Evolutionary conservation across 2,329 filamentous ascomycete genomes (phyloP), one percentile per base, ranked within the genome.

Genomic region (Penicillium sp.): DNA sequence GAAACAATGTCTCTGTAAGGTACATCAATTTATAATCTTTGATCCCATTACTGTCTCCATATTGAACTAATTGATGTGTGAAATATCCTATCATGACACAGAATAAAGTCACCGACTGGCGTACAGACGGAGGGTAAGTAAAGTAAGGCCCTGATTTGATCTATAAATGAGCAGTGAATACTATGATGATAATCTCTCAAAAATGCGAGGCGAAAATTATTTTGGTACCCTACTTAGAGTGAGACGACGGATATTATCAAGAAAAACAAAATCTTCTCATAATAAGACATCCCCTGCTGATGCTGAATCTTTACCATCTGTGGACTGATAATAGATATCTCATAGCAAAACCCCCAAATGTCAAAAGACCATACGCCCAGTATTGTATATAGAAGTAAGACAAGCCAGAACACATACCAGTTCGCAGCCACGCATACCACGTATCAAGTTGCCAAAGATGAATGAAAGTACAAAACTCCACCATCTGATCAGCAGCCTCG

Each of bases 351-450:
- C 14, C 23, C 16, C 14, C 18, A 43, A 14, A 4, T 13, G 0
- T 8, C 27, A 49, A 49, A 41, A 43, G 6, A 49, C 9, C 10
- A 43, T 14, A 2, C 14, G 2, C 13, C 14, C 39, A 38, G 3
- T 51, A 46, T 30, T 10, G 2, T 27, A 38, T 51, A 52, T 32
- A 51, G 26, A 32, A 46, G 32, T 46, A 51, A 51, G 18, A n/a
- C 30, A 35, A 16, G 13, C 5, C 16, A 10, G 6, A 44, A 9
- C 23, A 11, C 11, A 14, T 4, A 18, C 35, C 29, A 35, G 19
- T 34, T 34, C 5, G 10, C n/a, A 14, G n/a, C 10, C 27, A 14
- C 19, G 11, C 26, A 32, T 30, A 16, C 4, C 38, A 19, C 18
- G n/a, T 9, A 47, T 47, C 7, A 26, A 40, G 16, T 16, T 13